Evolutionary conservation across 1,284 basidiomycete species (phyloP).

Genomic region (Volvariella surrecta): DNA sequence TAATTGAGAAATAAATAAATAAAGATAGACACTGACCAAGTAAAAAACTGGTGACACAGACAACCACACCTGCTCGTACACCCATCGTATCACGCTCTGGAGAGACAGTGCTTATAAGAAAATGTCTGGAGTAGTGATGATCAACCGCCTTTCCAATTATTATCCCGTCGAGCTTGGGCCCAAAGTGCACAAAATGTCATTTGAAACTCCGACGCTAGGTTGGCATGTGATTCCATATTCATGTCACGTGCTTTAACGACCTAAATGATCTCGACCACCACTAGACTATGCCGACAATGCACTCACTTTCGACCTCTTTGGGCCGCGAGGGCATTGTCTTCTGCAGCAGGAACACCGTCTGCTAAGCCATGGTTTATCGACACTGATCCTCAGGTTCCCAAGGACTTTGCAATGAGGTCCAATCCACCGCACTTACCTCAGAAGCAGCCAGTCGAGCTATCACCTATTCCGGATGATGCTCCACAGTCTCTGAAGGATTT

Average conservation of each 20-base stretch:
- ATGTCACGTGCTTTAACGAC: neutral
- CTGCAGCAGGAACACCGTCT: conserved; percentile 2
- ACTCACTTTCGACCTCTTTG: neutral
- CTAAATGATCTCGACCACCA: neutral
- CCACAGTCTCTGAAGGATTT: conserved; percentile 39
- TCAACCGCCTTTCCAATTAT: neutral
- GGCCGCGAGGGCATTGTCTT: neutral
- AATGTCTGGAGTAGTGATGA: no score
- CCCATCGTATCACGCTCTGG: conserved; percentile 34
- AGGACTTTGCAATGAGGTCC: conserved; percentile 9
- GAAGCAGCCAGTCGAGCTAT: conserved; percentile 16
- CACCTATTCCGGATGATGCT: conserved; percentile 38
- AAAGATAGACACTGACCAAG: conserved; percentile 55
- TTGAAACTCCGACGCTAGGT: conserved; percentile 8
- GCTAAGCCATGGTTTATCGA: conserved; percentile 38
- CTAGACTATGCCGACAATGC: neutral
- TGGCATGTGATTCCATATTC: no score
- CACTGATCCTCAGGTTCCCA: conserved; percentile 17
- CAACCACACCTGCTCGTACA: conserved; percentile 58
- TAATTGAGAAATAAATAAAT: conserved; percentile 1
- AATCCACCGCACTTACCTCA: conserved; percentile 23
- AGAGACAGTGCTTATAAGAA: neutral
- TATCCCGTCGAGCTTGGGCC: neutral
- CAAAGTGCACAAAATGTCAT: neutral
- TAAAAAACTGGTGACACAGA: conserved; percentile 71